These are phyloP conservation scores for Capsaspora owczarzaki DNA, from an alignment of 78 protist species.

Conservation along the genomic window DNA sequence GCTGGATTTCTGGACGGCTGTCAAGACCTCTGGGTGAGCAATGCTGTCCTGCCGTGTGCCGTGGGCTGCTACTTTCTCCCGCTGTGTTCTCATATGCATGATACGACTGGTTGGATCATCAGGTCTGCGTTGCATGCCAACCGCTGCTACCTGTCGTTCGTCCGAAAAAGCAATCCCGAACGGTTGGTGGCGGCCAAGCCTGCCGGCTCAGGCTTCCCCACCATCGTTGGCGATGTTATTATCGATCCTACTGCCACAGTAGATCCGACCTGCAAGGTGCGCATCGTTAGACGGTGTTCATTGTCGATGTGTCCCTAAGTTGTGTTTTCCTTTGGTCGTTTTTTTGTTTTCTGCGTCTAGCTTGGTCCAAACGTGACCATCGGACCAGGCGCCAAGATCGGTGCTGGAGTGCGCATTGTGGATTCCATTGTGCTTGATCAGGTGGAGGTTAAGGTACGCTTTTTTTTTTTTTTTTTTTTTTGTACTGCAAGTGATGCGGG, in stretches of 20 bases:
- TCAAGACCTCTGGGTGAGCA: slow-evolving; percentile 13
- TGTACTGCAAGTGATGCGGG: background rate
- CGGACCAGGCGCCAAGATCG: slow-evolving; percentile 1
- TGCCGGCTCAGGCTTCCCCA: background rate
- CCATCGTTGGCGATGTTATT: slow-evolving; percentile 5
- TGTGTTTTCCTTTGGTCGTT: background rate
- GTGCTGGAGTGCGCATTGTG: slow-evolving; percentile 12
- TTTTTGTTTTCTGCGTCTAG: background rate
- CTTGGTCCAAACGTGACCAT: slow-evolving; percentile 27
- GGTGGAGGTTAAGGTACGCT: background rate
- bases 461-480: background rate
- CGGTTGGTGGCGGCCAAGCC: background rate
- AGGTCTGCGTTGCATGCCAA: background rate
- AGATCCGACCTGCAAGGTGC: slow-evolving; percentile 14
- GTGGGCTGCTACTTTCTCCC: background rate
- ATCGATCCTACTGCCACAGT: slow-evolving; percentile 17
- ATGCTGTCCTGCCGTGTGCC: background rate
- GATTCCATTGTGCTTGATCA: slow-evolving; percentile 15
- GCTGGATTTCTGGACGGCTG: background rate
- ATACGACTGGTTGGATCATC: background rate
- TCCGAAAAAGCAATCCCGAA: background rate
- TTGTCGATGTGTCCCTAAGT: background rate
- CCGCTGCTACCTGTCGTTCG: background rate
- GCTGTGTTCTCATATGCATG: too few species aligned
- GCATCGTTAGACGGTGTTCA: background rate